Percentiles rank a stretch among this genome's conserved stretches.
phyloP scores from a whole-genome alignment of 2,329 filamentous ascomycete genomes.

The Cordyceps tenuipes region DNA sequence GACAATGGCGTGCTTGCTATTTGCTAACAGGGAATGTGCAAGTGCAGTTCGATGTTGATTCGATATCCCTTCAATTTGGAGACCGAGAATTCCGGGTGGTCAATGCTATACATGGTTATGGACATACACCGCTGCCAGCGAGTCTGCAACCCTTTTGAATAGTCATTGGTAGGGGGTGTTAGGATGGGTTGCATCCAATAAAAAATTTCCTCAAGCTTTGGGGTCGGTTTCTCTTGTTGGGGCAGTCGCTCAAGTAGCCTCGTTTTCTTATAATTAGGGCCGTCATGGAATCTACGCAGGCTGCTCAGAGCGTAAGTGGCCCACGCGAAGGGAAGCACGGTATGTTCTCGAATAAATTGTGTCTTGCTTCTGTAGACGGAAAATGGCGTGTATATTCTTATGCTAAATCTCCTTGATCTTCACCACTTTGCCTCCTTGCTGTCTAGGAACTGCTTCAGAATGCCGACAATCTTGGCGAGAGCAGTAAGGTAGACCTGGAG shows the following conservation, averaged over 20 bases:
- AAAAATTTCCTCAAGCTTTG: not conserved
- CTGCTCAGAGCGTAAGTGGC: not conserved
- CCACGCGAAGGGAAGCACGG: not conserved
- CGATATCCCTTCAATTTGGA: not conserved
- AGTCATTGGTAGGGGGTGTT: not conserved
- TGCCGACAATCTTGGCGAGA: constrained; percentile 69
- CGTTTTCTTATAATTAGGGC: not conserved
- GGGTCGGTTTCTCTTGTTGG: not conserved
- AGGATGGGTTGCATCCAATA: too few relatives aligned
- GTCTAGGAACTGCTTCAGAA: constrained; percentile 55
- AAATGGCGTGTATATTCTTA: constrained; percentile 4
- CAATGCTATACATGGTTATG: not conserved
- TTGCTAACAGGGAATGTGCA: not conserved
- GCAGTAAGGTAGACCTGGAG: constrained; percentile 66
- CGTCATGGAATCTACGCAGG: not conserved
- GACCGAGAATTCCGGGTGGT: not conserved
- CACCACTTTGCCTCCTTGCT: constrained; percentile 53
- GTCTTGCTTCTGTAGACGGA: not conserved
- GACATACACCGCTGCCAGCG: not conserved
- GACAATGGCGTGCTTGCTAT: not conserved
- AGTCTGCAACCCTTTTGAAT: not conserved
- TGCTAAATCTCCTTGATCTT: constrained; percentile 12
- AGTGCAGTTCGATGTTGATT: not conserved
- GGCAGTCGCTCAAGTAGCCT: not conserved
- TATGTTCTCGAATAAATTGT: not conserved